These are phyloP conservation scores for Lactarius evosmus DNA, from an alignment of 768 basidiomycete genomes.

Conservation along the genomic window DNA sequence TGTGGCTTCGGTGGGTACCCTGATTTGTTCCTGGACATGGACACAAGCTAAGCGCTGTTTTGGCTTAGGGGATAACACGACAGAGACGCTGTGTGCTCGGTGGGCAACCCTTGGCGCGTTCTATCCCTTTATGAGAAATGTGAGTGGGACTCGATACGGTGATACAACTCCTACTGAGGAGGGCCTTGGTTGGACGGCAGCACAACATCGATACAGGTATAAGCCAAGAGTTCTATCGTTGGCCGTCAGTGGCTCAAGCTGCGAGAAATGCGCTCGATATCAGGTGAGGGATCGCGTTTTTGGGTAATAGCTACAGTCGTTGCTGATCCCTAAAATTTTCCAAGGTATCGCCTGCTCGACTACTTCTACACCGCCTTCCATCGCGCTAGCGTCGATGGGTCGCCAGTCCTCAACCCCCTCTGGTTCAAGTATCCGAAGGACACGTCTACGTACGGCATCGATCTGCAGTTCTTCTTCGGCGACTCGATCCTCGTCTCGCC, in stretches of 20 bases:
- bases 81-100: conserved; percentile 65
- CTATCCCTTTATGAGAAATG: conserved; percentile 77
- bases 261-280: conserved; percentile 59
- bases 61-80: conserved; percentile 50
- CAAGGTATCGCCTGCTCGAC: conserved; percentile 63
- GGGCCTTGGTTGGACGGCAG: conserved; percentile 32
- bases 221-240: conserved; percentile 67
- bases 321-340: background rate
- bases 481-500: conserved; percentile 66
- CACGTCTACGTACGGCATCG: conserved; percentile 52
- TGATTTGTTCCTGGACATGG: background rate
- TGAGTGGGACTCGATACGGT: conserved; percentile 33
- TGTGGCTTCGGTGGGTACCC: conserved; percentile 55
- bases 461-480: conserved; percentile 69
- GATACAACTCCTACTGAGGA: conserved; percentile 24
- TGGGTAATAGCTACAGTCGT: background rate
- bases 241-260: conserved; percentile 54
- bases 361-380: conserved; percentile 74
- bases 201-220: conserved; percentile 52
- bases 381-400: conserved; percentile 52
- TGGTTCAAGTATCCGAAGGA: conserved; percentile 70
- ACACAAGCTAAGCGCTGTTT: background rate
- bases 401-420: conserved; percentile 60
- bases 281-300: conserved; percentile 42
- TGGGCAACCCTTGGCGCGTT: conserved; percentile 80